Conservation (phyloP, 179 eudicot species). For the Drosera spatulata region DNA sequence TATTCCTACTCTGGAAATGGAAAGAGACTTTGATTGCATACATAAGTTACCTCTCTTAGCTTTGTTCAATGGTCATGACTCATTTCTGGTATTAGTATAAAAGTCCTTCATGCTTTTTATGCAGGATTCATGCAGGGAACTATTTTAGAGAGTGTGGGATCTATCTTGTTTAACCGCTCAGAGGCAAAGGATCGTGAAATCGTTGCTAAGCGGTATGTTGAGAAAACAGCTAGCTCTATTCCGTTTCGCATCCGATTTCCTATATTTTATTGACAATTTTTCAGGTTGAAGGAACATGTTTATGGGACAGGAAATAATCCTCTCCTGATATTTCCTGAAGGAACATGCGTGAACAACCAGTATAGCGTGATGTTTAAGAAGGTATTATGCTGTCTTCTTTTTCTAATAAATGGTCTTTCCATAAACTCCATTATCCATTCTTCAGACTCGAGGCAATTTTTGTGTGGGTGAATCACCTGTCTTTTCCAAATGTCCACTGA, state of each 20-base stretch:
- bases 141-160: slow-evolving; percentile 89
- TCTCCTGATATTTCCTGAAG: slow-evolving; percentile 95
- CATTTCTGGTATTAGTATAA: no score
- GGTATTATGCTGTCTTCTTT: slow-evolving; percentile 23
- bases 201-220: slow-evolving; percentile 75
- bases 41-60: no score
- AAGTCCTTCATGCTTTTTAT: background rate
- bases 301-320: slow-evolving; percentile 92
- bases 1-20: no score
- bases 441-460: no score
- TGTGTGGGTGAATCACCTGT: no score
- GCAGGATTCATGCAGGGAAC: slow-evolving; percentile 93
- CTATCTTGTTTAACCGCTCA: slow-evolving; percentile 93
- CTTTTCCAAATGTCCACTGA: no score
- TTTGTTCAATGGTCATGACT: no score
- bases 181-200: slow-evolving; percentile 91
- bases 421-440: no score
- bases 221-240: slow-evolving; percentile 7
- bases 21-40: no score
- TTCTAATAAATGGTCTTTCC: no score
- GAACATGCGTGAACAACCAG: slow-evolving; percentile 97
- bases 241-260: background rate
- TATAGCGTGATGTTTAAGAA: slow-evolving; percentile 97
- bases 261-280: no score
- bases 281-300: slow-evolving; percentile 90